phyloP scores from a whole-genome alignment of 1,139 yeast species.

The Pichia sp. region DNA sequence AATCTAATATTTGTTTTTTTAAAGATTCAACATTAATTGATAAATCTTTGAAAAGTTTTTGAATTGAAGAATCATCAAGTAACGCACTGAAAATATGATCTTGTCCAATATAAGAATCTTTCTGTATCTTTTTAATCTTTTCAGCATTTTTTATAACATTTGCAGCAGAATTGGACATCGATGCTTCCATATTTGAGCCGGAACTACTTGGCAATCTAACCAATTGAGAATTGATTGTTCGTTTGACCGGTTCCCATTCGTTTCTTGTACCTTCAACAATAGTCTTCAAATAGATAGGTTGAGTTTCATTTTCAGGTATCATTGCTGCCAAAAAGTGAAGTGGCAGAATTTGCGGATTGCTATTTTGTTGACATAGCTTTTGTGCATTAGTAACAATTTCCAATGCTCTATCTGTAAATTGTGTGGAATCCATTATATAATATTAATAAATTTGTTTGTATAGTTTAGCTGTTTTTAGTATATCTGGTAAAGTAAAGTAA shows the following conservation, averaged over 20 bases:
- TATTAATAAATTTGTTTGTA: too few relatives aligned
- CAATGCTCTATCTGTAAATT: slow-evolving; percentile 90
- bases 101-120: slow-evolving; percentile 87
- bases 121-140: slow-evolving; percentile 76
- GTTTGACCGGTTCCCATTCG: slow-evolving; percentile 76
- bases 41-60: slow-evolving; percentile 68
- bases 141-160: slow-evolving; percentile 27
- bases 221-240: slow-evolving; percentile 70
- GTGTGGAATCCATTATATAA: slow-evolving; percentile 38
- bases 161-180: slow-evolving; percentile 25
- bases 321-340: slow-evolving; percentile 88
- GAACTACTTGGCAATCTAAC: slow-evolving; percentile 81
- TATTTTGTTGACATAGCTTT: slow-evolving; percentile 74
- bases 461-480: too few relatives aligned
- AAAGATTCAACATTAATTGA: slow-evolving; percentile 62
- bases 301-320: slow-evolving; percentile 53
- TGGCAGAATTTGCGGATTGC: slow-evolving; percentile 78
- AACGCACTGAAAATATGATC: slow-evolving; percentile 87
- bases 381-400: slow-evolving; percentile 72
- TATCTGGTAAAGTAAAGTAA: too few relatives aligned
- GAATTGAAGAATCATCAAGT: slow-evolving; percentile 65
- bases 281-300: slow-evolving; percentile 67
- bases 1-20: slow-evolving; percentile 70
- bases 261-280: slow-evolving; percentile 79
- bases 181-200: slow-evolving; percentile 47